Base-by-base conservation (phyloP, 257 asterid species). In the Anisodus tanguticus region DNA sequence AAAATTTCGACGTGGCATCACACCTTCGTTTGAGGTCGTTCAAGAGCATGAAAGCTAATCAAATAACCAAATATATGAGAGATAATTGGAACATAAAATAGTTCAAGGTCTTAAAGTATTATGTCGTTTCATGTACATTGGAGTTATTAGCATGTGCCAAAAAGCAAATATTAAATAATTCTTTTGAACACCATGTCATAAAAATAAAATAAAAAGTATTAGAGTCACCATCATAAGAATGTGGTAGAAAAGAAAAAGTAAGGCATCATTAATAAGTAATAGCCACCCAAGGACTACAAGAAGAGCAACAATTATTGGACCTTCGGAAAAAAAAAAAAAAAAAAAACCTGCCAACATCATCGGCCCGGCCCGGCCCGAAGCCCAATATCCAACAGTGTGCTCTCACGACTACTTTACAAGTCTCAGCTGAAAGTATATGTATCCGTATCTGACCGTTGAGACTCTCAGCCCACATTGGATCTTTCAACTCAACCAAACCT, bases 391-490 rank as follows among this genome's bases (percentile, higher is more conserved):
- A 53, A 76, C 81, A 51, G 4, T 19, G 63, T 22, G 62, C 15
- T 76, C 5, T 43, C 22, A 26, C 62, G n/a, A 12, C 43, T 9
- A 19, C 37, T 74, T 49, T 74, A 74, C 62, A 49, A 51, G 43
- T 72, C 1, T 72, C 43, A 3, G 63, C 62, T 76, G 60, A 76
- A 12, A 22, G 81, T 49, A 22, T 22, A 22, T 22, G 26, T 22
- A 22, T 22, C 26, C 26, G 26, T 22, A 43, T 74, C 67, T n/a
- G 10, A 22, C 81, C 9, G 39, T 74, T 49, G 45, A 74, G 62
- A 49, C n/a, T 76, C 19, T 31, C 35, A 31, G 35, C 35, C 49
- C 49, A 51, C 81, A 12, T 51, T 76, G 81, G 81, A 76, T 76
- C 81, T 63, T 51, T 76, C 45, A 72, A 76, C 60, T 26, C 47